Conservation (phyloP, 129 eudicot genomes). For the Pseudognaphalium luteoalbum region DNA sequence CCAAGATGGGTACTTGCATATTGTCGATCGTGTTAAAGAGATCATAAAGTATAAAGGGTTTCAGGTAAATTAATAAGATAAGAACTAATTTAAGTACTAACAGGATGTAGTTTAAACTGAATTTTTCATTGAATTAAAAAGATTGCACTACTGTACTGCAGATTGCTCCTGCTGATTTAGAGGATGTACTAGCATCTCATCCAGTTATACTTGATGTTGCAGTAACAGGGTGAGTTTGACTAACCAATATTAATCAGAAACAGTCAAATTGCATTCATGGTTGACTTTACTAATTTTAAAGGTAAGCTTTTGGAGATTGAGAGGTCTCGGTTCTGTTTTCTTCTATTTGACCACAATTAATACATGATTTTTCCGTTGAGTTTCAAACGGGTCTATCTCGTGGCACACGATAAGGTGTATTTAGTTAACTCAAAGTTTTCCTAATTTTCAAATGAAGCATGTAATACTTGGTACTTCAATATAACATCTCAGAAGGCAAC, state of each 20-base stretch:
- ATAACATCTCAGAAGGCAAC: no score
- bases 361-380: no score
- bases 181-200: constrained; percentile 7
- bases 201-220: constrained; percentile 5
- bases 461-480: no score
- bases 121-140: no score
- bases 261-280: no score
- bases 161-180: constrained; percentile 10
- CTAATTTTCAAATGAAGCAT: no score
- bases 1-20: constrained; percentile 55
- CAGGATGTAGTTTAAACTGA: neutral
- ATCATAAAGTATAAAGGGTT: constrained; percentile 82
- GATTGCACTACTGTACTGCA: neutral
- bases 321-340: no score
- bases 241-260: neutral
- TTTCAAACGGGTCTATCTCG: no score
- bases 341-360: no score
- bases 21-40: constrained; percentile 73
- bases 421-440: no score
- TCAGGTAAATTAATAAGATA: constrained; percentile 46
- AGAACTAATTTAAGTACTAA: neutral
- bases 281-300: no score
- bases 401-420: no score
- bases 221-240: constrained; percentile 5
- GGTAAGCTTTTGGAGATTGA: neutral